Evolutionary conservation across 2,329 filamentous ascomycete species (phyloP), one percentile per base, ranked within the genome.

Genomic region (Pyrenophora tritici-repentis): DNA sequence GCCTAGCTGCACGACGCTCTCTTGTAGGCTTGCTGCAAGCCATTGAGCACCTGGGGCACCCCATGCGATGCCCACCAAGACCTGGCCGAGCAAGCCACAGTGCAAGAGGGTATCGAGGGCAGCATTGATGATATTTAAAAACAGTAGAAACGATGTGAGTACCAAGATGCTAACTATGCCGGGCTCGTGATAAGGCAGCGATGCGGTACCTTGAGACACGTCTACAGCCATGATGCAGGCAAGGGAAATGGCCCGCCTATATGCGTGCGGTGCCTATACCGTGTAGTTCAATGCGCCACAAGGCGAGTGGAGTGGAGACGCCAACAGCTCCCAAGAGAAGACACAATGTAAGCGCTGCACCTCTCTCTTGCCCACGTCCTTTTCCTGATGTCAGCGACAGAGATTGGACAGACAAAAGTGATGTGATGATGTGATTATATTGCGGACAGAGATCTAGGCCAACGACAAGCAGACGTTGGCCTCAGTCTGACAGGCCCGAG

Each of bases 41-140:
- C 82, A 85, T 66, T 82, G 78, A 3, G 77, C 81, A 1, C 86
- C 86, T 0, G 88, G 88, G 0, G 80, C 81, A 7, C 88, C 88
- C 82, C 83, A 92, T 7, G 84, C 81, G 7, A 90, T 81, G 10
- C 88, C 89, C 14, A 91, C 68, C 6, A 90, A 75, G 12, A 92
- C 79, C 61, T 92, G 87, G 1, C 87, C 89, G 6, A 91, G 74
- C 0, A 91, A 79, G 0, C 88, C 88, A 62, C 87, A 90, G 67
- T 86, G 89, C 0, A 89, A 64, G 0, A 83, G 58, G 12, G 73
- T 77, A 59, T 91, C 83, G 1, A 90, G 76, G 0, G 79, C 63
- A 47, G 76, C 76, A 55, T 86, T 85, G 53, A 83, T 59, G 5
- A 81, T 37, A 57, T 89, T 89, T 37, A 89, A 78, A 0, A 83